Base-by-base conservation (phyloP, 2,329 filamentous ascomycete genomes). In the Sporothrix curviconia region DNA sequence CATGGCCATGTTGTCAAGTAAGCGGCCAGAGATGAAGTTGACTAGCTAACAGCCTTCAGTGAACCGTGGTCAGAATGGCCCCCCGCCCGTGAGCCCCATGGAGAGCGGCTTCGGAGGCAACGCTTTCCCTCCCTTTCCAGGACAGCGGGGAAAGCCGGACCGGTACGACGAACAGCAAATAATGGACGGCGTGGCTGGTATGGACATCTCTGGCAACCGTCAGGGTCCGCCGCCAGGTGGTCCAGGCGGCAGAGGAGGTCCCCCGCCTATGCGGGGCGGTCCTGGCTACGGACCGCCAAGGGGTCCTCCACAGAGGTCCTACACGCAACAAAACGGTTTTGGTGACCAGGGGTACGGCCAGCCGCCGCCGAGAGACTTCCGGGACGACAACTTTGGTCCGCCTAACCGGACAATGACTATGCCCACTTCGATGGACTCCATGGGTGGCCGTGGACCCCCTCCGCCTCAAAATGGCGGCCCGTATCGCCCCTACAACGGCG, bases 371-470 rank as follows among this genome's bases (percentile, higher is more conserved):
- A 28, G 52, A 12, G 69, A 70, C 3, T 74, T 71, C 61, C 66
- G 67, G 8, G 71, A 75, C 17, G 71, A 74, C 47, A 69, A 68
- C 6, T 83, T 79, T 62, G 79, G 73, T 0, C 76, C 78, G 2
- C 80, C 79, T 8, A 66, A 71, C n/a, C 74, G 83, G 63, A 85
- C 82, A 58, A 81, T 79, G 76, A 86, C 83, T 5, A 82, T 84
- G 79, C 81, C 82, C 2, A 47, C n/a, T 3, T 68, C 74, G 3
- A 75, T 79, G 56, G 73, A 77, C 11, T 68, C 70, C 17, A 70
- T 73, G 63, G 70, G 74, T 34, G 70, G 73, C 34, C 73, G 65
- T 7, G 67, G 61, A 12, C 67, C 67, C 19, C 65, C n/a, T n/a
- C n/a, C 67, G 32, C 72, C 68, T 76, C 42, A 76, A 74, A 47